Conservation (phyloP, 148 eudicot genomes). For the Vaccinium macrocarpon region DNA sequence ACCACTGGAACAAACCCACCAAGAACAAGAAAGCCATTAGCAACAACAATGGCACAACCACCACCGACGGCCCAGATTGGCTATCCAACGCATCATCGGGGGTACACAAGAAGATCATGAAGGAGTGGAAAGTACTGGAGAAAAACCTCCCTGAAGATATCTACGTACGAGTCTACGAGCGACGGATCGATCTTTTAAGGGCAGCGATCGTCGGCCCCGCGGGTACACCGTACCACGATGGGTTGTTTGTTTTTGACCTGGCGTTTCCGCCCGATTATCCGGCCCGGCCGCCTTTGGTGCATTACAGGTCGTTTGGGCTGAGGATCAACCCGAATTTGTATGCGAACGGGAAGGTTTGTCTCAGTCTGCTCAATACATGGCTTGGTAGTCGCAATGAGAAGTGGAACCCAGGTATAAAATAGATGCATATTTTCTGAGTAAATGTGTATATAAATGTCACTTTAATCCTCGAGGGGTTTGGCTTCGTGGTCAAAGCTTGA, state of each 20-base stretch:
- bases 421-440: background rate
- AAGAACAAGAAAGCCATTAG: background rate
- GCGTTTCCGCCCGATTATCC: slow-evolving; percentile 64
- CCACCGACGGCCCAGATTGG: background rate
- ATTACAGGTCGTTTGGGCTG: slow-evolving; percentile 53
- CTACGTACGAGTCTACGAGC: slow-evolving; percentile 67
- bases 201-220: slow-evolving; percentile 74
- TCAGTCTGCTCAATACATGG: slow-evolving; percentile 85
- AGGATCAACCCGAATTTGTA: slow-evolving; percentile 79
- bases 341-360: slow-evolving; percentile 48
- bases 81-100: background rate
- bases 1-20: background rate
- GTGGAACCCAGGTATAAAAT: slow-evolving; percentile 38
- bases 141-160: slow-evolving; percentile 55
- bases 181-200: slow-evolving; percentile 58
- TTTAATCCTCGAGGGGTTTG: too few relatives aligned
- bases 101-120: slow-evolving; percentile 48
- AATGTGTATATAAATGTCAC: background rate
- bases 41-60: background rate
- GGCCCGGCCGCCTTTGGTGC: slow-evolving; percentile 47
- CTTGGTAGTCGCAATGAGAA: slow-evolving; percentile 35
- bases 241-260: slow-evolving; percentile 73
- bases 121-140: slow-evolving; percentile 65
- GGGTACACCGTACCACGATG: slow-evolving; percentile 86
- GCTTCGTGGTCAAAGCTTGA: too few relatives aligned